Conservation (phyloP, 371 early-diverging fungal species). For the Mucor indicus region DNA sequence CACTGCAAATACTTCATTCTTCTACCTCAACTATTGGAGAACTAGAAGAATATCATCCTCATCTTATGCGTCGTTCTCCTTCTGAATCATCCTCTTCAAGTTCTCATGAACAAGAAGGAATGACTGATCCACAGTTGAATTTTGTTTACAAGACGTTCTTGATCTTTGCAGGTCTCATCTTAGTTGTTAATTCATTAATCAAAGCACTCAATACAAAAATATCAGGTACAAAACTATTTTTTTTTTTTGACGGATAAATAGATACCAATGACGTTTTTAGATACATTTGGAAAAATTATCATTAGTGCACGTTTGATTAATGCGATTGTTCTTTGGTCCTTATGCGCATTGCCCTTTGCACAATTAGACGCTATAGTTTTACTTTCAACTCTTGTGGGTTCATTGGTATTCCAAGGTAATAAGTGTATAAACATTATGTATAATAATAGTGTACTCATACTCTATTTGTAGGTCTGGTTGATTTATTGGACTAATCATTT, state of each 20-base stretch:
- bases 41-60: neutral
- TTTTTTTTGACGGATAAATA: too few relatives aligned
- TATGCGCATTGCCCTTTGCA: conserved; percentile 48
- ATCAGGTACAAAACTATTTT: conserved; percentile 34
- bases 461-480: too few relatives aligned
- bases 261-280: conserved; percentile 6
- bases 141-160: conserved; percentile 49
- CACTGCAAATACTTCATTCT: too few relatives aligned
- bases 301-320: conserved; percentile 38
- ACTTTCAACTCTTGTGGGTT: conserved; percentile 37
- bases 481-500: too few relatives aligned
- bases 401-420: conserved; percentile 42
- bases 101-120: too few relatives aligned
- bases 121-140: conserved; percentile 18
- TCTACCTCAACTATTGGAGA: neutral
- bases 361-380: conserved; percentile 38
- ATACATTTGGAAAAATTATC: conserved; percentile 43
- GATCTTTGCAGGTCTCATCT: conserved; percentile 42
- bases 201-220: conserved; percentile 45
- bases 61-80: conserved; percentile 14
- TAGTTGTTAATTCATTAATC: conserved; percentile 43
- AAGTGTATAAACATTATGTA: too few relatives aligned
- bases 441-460: too few relatives aligned
- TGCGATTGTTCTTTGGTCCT: conserved; percentile 39
- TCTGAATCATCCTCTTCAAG: conserved; percentile 1